These are phyloP conservation scores for Cyclostephanos invisitatus DNA, from an alignment of 108 stramenopile species.

Conservation along the genomic window DNA sequence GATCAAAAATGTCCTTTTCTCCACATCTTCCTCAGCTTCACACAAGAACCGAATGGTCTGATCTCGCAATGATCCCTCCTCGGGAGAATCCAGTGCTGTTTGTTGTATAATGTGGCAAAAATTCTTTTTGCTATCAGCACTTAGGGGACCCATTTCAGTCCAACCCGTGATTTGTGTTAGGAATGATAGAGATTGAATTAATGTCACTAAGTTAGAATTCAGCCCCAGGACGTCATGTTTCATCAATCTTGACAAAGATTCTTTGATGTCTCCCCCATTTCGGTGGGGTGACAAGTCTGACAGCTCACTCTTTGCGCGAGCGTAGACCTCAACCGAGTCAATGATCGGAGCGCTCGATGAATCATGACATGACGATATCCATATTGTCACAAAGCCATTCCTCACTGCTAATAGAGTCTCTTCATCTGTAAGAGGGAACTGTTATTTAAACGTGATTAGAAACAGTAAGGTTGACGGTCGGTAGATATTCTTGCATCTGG, in stretches of 20 bases:
- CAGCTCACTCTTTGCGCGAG: slow-evolving; percentile 32
- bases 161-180: slow-evolving; percentile 38
- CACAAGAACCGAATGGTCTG: slow-evolving; percentile 44
- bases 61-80: slow-evolving; percentile 34
- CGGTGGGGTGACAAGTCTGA: slow-evolving; percentile 16
- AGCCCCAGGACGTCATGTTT: neutral
- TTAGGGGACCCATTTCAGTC: slow-evolving; percentile 7
- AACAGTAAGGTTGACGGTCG: neutral
- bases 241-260: neutral
- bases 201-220: slow-evolving; percentile 25
- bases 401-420: slow-evolving; percentile 69
- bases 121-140: slow-evolving; percentile 17
- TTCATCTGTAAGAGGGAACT: slow-evolving; percentile 68
- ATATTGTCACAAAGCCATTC: slow-evolving; percentile 65
- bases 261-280: slow-evolving; percentile 8
- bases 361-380: slow-evolving; percentile 59
- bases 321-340: slow-evolving; percentile 81
- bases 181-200: slow-evolving; percentile 36
- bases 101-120: slow-evolving; percentile 49
- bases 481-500: neutral
- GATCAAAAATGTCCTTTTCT: slow-evolving; percentile 35
- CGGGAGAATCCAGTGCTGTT: slow-evolving; percentile 47
- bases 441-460: neutral
- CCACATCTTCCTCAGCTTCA: slow-evolving; percentile 36
- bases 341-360: slow-evolving; percentile 48